phyloP scores from a whole-genome alignment of 2,329 filamentous ascomycete species.

The Claviceps arundinis region DNA sequence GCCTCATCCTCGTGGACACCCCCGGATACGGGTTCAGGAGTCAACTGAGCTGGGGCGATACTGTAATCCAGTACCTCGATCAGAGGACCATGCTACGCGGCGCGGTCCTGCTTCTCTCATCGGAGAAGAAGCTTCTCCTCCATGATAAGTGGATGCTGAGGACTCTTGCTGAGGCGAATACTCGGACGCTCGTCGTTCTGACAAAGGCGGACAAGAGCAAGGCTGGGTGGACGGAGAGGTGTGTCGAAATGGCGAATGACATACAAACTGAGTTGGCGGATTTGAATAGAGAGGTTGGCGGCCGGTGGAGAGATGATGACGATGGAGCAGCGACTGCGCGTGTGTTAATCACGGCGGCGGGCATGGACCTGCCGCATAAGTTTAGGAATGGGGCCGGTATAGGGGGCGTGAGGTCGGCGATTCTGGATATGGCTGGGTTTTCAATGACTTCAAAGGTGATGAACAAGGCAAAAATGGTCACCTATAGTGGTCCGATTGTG shows the following conservation, averaged over 20 bases:
- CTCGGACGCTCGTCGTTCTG: conserved; percentile 35
- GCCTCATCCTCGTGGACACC: conserved; percentile 37
- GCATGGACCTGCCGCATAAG: conserved; percentile 18
- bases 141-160: conserved; percentile 34
- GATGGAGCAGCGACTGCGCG: conserved; percentile 16
- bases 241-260: conserved; percentile 13
- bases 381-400: conserved; percentile 24
- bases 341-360: conserved; percentile 24
- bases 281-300: conserved; percentile 11
- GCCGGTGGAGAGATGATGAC: conserved; percentile 15
- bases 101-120: conserved; percentile 39
- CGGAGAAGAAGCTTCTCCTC: conserved; percentile 35
- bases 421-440: conserved; percentile 28
- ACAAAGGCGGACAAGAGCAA: conserved; percentile 43
- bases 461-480: conserved; percentile 22
- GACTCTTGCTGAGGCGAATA: conserved; percentile 30
- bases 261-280: conserved; percentile 16
- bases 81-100: conserved; percentile 34
- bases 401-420: conserved; percentile 24
- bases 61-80: conserved; percentile 37
- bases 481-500: conserved; percentile 23
- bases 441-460: conserved; percentile 16
- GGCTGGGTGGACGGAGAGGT: conserved; percentile 16
- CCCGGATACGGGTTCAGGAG: conserved; percentile 37
- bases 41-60: conserved; percentile 35